A percentile compares a stretch with the other conserved stretches of the same genome.
Conservation (phyloP, 2,329 filamentous ascomycete species). For the Phaeophleospora eucalypticola region DNA sequence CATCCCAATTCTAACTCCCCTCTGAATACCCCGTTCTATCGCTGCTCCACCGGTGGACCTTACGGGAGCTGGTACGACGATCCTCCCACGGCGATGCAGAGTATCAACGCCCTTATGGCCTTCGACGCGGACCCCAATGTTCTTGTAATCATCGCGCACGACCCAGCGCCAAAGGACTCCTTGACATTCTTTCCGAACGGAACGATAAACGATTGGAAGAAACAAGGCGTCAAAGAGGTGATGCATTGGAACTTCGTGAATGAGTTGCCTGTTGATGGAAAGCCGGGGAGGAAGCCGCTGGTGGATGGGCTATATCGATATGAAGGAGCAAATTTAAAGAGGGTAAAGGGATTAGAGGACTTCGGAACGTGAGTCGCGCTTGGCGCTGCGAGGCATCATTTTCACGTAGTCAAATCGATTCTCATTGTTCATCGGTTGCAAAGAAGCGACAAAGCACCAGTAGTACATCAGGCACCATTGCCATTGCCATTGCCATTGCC, state of each 20-base stretch:
- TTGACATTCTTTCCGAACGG: conserved; percentile 21
- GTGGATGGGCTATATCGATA: conserved; percentile 20
- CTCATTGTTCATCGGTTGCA: no score
- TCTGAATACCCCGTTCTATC: conserved; percentile 15
- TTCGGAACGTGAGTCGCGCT: no score
- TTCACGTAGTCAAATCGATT: no score
- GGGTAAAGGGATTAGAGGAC: conserved; percentile 11
- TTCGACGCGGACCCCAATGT: conserved; percentile 24
- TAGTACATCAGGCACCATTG: no score
- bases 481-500: no score
- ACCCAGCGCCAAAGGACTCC: conserved; percentile 16
- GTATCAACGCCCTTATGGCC: conserved; percentile 16
- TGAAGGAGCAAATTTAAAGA: conserved; percentile 13
- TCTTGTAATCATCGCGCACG: conserved; percentile 22
- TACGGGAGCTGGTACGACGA: conserved; percentile 20
- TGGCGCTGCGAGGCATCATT: no score
- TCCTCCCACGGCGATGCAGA: conserved; percentile 17
- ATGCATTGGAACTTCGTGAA: conserved; percentile 26
- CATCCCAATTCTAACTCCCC: conserved; percentile 21
- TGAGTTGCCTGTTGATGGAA: conserved; percentile 20
- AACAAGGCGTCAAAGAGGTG: conserved; percentile 18
- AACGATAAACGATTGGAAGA: conserved; percentile 22
- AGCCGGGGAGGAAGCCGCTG: conserved; percentile 9
- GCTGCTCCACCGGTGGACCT: conserved; percentile 13
- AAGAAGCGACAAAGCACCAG: no score